Evolutionary conservation across 2,329 filamentous ascomycete species (phyloP), one percentile per base, ranked within the genome.

Genomic region (Allantophomopsis cytisporea): DNA sequence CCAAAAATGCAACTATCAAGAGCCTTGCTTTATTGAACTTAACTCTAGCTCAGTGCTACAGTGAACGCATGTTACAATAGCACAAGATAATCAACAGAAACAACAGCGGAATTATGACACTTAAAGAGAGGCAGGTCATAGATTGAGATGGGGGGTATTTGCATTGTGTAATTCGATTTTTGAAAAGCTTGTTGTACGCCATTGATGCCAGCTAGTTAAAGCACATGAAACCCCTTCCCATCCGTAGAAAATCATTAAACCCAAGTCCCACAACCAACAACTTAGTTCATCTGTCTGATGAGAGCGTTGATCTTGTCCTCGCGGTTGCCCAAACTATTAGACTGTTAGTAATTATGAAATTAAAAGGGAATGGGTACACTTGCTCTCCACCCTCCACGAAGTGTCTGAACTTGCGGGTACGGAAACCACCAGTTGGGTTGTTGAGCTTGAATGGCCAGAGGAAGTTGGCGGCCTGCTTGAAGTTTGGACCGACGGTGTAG

Each of bases 391-490:
- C 91, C 76, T 95, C 84, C 49, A 96, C 84, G 73, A 85, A 96
- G 75, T 96, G 88, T 76, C 87, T 91, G 80, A 96, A 96, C 76
- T 96, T 98, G 70, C 91, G 77, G 58, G 83, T 68, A 56, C 83
- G 82, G 86, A 96, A 98, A 51, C 91, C 89, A 65, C 91, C 91
- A 56, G 71, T 96, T 62, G 91, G 91, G 80, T 94, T 95, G 78
- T 79, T 87, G 54, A 98, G 83, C 83, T 98, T 96, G 81, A 98
- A 98, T 62, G 91, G 91, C 91, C 91, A 98, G 54, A 96, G 72
- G 80, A 96, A 96, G 83, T 96, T 98, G 73, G 81, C 78, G 59
- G 85, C 87, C 74, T 95, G 88, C 82, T 95, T 96, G 83, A 91
- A 93, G 81, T 96, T 96, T 73, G 89, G 89, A 63, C 91, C 89